Evolutionary conservation across 129 eudicot species (phyloP).

Genomic region (Apium graveolens): DNA sequence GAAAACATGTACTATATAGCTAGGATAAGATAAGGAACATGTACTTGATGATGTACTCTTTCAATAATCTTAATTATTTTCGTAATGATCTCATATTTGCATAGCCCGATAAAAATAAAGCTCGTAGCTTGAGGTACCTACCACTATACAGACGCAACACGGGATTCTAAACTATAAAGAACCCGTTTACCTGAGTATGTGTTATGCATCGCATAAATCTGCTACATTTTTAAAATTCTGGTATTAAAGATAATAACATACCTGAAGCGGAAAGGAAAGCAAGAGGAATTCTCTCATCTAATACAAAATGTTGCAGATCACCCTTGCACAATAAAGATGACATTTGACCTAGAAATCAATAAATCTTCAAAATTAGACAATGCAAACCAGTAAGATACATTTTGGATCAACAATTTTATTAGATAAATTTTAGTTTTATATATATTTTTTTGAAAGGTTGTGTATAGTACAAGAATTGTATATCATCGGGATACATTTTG

Average conservation of each 20-base stretch:
- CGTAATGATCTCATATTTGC: not conserved
- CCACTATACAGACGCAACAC: not conserved
- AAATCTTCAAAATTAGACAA: slow-evolving; percentile 9
- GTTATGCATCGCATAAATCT: not conserved
- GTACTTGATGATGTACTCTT: too few relatives aligned
- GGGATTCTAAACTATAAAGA: not conserved
- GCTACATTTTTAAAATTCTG: not conserved
- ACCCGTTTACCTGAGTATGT: not conserved
- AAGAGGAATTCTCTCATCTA: slow-evolving; percentile 67
- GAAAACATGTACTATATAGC: not conserved
- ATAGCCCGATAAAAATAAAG: not conserved
- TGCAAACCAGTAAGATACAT: not conserved
- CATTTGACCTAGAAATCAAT: slow-evolving; percentile 33
- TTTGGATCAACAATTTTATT: not conserved
- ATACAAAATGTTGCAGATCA: slow-evolving; percentile 48
- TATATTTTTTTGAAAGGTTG: not conserved
- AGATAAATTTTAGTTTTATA: not conserved
- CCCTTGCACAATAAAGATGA: slow-evolving; percentile 33
- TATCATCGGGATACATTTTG: slow-evolving; percentile 69
- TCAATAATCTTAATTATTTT: too few relatives aligned
- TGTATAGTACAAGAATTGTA: slow-evolving; percentile 16
- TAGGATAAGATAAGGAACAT: not conserved
- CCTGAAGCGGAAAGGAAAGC: slow-evolving; percentile 71
- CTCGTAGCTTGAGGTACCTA: not conserved
- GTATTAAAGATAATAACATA: slow-evolving; percentile 23